Evolutionary conservation across 2,329 filamentous ascomycete genomes (phyloP), one percentile per base, ranked within the genome.

Genomic region (Cytospora chrysosperma): DNA sequence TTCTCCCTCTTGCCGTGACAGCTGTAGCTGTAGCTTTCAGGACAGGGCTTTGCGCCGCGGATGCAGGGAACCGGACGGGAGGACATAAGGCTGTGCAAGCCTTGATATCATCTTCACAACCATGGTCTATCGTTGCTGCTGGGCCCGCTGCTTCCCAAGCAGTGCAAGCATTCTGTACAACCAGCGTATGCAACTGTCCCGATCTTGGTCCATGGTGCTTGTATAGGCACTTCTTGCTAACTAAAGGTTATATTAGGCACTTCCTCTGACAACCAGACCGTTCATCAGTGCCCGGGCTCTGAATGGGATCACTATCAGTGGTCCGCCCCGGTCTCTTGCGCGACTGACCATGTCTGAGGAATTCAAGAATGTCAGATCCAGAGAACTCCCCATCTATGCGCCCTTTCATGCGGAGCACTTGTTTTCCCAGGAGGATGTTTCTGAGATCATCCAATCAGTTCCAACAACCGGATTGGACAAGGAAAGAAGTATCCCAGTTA

Each of bases 11-110:
- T 56, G 87, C 83, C 56, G 81, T 88, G 15, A 84, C 89, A 71
- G 81, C 84, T 21, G 85, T 89, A n/a, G 79, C 88, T 65, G 80
- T 90, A 70, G 84, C 88, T 50, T 91, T 90, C 77, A 81, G 87
- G 66, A 81, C 82, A 17, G 88, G 87, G 54, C 75, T 84, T n/a
- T 80, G 86, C 67, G 83, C 86, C 56, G 75, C 78, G 40, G 76
- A 77, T 5, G 71, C 84, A 58, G 79, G 82, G 10, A 78, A 82
- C 67, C 73, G 75, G 66, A 75, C 77, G 5, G 65, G 75, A 10
- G 67, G 51, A 24, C 3, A 21, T 9, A 75, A 75, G 17, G 71
- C 71, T 30, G 82, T 83, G 19, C 81, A 85, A 65, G 82, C 83
- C 69, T 15, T 19, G 2, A 43, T 28, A 0, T 19, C n/a, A 12